Evolutionary conservation across 148 eudicot genomes (phyloP).

Genomic region (Silene latifolia): DNA sequence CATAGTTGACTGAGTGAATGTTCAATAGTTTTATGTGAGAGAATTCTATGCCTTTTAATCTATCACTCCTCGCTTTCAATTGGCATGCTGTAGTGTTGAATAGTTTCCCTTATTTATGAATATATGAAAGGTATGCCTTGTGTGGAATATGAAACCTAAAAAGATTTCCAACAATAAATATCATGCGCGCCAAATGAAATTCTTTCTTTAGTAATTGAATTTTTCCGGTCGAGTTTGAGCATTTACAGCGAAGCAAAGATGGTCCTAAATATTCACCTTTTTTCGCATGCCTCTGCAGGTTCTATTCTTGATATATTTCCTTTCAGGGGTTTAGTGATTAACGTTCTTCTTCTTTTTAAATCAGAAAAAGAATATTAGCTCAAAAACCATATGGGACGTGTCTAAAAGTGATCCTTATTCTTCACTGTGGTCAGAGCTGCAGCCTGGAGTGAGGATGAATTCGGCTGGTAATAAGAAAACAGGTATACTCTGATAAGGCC

Average conservation of each 20-base stretch:
- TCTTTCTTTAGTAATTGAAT: background rate
- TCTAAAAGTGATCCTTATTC: slow-evolving; percentile 24
- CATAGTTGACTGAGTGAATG: background rate
- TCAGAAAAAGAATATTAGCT: slow-evolving; percentile 41
- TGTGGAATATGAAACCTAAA: background rate
- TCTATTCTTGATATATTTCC: slow-evolving; percentile 15
- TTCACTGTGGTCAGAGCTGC: slow-evolving; percentile 23
- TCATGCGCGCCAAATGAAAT: background rate
- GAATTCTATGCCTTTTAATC: background rate
- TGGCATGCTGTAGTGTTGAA: background rate
- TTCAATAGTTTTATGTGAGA: background rate
- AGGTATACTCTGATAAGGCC: slow-evolving; percentile 20
- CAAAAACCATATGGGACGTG: slow-evolving; percentile 29
- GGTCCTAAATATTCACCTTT: background rate
- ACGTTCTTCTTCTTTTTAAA: slow-evolving; percentile 7
- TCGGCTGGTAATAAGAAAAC: slow-evolving; percentile 17
- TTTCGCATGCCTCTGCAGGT: slow-evolving; percentile 6
- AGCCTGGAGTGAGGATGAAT: slow-evolving; percentile 23
- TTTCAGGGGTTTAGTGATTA: slow-evolving; percentile 5
- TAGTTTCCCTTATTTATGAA: background rate
- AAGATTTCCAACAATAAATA: background rate
- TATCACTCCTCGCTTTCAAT: background rate
- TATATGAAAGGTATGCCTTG: background rate
- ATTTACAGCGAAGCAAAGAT: slow-evolving; percentile 5
- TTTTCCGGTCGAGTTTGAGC: slow-evolving; percentile 1